A percentile compares a stretch with the other conserved stretches of the same genome.
Conservation (phyloP, 371 early-diverging fungal genomes). For the Mortierella sp. region DNA sequence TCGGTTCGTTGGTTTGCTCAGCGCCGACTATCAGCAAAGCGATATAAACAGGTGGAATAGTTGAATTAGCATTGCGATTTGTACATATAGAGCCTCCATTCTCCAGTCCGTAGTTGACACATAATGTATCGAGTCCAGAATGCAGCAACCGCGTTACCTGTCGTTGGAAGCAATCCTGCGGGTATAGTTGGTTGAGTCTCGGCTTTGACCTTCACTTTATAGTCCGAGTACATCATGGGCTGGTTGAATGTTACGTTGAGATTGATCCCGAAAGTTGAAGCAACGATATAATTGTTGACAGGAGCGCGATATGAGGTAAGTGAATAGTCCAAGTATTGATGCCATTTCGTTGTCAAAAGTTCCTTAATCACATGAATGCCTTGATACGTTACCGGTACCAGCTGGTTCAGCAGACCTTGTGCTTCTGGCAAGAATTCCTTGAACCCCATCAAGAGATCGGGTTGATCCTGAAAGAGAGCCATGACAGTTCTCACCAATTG, state of each 20-base stretch:
- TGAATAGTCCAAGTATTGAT: not conserved
- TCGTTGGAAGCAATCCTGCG: not conserved
- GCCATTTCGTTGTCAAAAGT: not conserved
- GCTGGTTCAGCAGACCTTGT: constrained; percentile 50
- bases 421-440: constrained; percentile 57
- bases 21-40: not conserved
- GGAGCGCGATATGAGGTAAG: not conserved
- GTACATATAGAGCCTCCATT: not conserved
- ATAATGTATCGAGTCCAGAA: not conserved
- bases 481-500: constrained; percentile 54
- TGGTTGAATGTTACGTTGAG: constrained; percentile 3
- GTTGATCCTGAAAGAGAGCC: constrained; percentile 58
- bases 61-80: not conserved
- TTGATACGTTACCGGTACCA: constrained; percentile 42
- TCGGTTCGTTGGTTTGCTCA: not conserved
- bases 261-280: not conserved
- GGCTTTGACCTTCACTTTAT: constrained; percentile 25
- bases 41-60: not conserved
- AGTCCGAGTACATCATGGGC: constrained; percentile 57
- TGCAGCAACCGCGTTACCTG: constrained; percentile 9
- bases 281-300: not conserved
- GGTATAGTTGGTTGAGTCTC: constrained; percentile 13
- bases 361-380: not conserved
- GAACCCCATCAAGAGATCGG: constrained; percentile 53
- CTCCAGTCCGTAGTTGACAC: not conserved